A percentile compares a stretch with the other conserved stretches of the same genome.
Evolutionary conservation across 805 yeast species (phyloP).

Genomic region (Debaryomyces castellii): DNA sequence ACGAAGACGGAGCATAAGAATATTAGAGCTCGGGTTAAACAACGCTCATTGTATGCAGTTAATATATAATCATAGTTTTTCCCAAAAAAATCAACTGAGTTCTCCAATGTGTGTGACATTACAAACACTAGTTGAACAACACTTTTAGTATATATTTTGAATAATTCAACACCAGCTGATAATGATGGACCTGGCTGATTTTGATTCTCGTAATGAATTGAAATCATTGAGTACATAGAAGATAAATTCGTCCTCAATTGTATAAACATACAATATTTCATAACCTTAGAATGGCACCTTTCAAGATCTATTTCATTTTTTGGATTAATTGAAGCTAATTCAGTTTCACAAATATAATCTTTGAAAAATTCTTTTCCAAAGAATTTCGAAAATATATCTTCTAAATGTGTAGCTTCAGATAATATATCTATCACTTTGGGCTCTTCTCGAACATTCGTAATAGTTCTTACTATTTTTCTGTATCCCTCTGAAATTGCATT

Average conservation of each 20-base stretch:
- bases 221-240: constrained; percentile 39
- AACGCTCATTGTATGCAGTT: constrained; percentile 36
- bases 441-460: constrained; percentile 24
- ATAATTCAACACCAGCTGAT: constrained; percentile 40
- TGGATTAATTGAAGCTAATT: constrained; percentile 11
- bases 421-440: constrained; percentile 37
- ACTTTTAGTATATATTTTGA: constrained; percentile 39
- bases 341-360: constrained; percentile 36
- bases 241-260: constrained; percentile 39
- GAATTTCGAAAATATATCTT: constrained; percentile 30
- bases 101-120: constrained; percentile 43
- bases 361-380: constrained; percentile 44
- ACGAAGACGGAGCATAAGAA: constrained; percentile 39
- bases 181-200: constrained; percentile 22
- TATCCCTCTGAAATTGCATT: constrained; percentile 23
- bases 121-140: constrained; percentile 43
- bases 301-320: constrained; percentile 24
- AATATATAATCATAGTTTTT: constrained; percentile 36
- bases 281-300: constrained; percentile 30
- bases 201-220: constrained; percentile 39
- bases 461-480: constrained; percentile 25
- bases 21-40: constrained; percentile 41
- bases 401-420: constrained; percentile 35
- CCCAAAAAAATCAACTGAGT: constrained; percentile 42
- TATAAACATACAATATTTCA: constrained; percentile 33